A percentile compares a stretch with the other conserved stretches of the same genome.
Conservation (phyloP, 1,284 basidiomycete species). For the Naganishia liquefaciens region DNA sequence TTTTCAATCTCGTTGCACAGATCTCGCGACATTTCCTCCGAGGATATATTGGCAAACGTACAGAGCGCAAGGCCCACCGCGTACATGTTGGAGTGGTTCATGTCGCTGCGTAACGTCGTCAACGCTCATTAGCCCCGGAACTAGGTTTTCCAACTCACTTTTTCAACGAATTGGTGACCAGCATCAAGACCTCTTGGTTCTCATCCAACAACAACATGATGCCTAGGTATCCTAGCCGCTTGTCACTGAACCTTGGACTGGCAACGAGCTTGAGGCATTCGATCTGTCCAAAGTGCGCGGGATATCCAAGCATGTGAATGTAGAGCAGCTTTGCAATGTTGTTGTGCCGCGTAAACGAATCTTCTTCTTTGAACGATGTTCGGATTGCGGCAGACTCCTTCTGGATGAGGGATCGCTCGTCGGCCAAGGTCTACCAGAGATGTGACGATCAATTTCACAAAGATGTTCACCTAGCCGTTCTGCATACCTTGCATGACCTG, state of each 20-base stretch:
- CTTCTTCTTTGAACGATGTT: constrained; percentile 96
- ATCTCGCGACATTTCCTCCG: constrained; percentile 97
- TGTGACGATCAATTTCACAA: background rate
- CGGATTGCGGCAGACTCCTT: constrained; percentile 98
- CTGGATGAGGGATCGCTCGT: constrained; percentile 93
- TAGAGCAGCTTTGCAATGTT: constrained; percentile 98
- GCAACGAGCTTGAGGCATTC: constrained; percentile 99
- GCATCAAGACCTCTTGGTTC: constrained; percentile 94
- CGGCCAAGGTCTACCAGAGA: constrained; percentile 80
- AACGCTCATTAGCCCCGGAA: constrained; percentile 13
- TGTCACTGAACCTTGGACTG: constrained; percentile 95
- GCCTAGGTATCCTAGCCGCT: constrained; percentile 92
- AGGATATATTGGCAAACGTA: constrained; percentile 98
- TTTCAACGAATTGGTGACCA: constrained; percentile 98
- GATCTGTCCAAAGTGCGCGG: constrained; percentile 99
- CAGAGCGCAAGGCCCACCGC: constrained; percentile 95
- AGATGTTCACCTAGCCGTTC: background rate
- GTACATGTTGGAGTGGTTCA: constrained; percentile 99
- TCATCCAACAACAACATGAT: constrained; percentile 98
- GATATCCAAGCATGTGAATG: constrained; percentile 99
- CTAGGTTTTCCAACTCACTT: constrained; percentile 65
- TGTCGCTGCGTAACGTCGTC: constrained; percentile 66
- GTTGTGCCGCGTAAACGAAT: constrained; percentile 88
- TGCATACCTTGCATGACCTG: constrained; percentile 79
- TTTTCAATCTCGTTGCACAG: constrained; percentile 97